Evolutionary conservation across 1,284 basidiomycete genomes (phyloP).

Genomic region (Laetiporus sulphureus): DNA sequence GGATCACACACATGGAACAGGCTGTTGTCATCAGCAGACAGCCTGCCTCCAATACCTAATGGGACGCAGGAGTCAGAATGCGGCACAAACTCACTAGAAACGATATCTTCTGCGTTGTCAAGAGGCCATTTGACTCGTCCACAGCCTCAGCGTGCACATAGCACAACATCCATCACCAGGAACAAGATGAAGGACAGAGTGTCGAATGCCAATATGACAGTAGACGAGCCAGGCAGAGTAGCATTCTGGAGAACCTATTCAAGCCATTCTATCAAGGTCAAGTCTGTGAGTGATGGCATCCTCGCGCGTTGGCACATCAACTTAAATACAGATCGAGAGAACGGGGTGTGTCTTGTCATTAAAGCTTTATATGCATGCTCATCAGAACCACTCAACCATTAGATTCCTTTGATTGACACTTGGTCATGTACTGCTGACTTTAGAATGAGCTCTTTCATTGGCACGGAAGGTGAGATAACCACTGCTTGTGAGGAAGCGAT

Average conservation of each 20-base stretch:
- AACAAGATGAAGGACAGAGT: slow-evolving; percentile 37
- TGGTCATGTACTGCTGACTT: slow-evolving; percentile 97
- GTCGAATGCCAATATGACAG: slow-evolving; percentile 30
- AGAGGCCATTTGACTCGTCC: slow-evolving; percentile 37
- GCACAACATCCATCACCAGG: slow-evolving; percentile 18
- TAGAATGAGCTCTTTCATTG: slow-evolving; percentile 98
- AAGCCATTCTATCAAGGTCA: slow-evolving; percentile 95
- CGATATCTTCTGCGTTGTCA: slow-evolving; percentile 66
- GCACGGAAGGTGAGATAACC: slow-evolving; percentile 77
- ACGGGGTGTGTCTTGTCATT: slow-evolving; percentile 55
- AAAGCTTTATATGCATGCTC: slow-evolving; percentile 11
- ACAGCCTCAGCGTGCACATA: slow-evolving; percentile 14
- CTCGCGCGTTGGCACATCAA: slow-evolving; percentile 7
- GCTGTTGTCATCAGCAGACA: slow-evolving; percentile 62
- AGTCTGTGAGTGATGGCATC: slow-evolving; percentile 53
- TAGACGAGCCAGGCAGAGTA: slow-evolving; percentile 50
- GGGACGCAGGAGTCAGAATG: slow-evolving; percentile 56
- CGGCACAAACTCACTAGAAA: slow-evolving; percentile 63
- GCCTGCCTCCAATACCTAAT: slow-evolving; percentile 42
- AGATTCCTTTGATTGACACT: slow-evolving; percentile 92
- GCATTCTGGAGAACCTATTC: slow-evolving; percentile 93
- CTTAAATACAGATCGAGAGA: slow-evolving; percentile 37
- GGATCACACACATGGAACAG: slow-evolving; percentile 61
- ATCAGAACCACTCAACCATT: slow-evolving; percentile 15
- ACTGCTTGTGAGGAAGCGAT: too few relatives aligned